A percentile compares a stretch with the other conserved stretches of the same genome.
Evolutionary conservation across 2,329 filamentous ascomycete genomes (phyloP).

Genomic region (Colletotrichum scovillei): DNA sequence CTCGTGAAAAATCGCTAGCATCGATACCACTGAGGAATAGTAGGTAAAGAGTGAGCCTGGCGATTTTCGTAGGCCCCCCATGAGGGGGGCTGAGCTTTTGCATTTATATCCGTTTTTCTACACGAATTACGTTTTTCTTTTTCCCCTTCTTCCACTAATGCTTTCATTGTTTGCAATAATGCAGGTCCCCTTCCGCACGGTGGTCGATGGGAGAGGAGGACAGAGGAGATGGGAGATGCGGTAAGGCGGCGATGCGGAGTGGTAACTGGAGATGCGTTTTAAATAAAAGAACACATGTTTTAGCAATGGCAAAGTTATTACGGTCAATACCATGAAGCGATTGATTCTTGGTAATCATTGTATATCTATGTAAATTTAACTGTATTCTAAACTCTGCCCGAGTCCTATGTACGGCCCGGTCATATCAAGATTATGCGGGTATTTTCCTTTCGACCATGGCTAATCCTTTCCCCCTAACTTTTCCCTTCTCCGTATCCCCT

Average conservation of each 20-base stretch:
- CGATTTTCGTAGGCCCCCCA: too few species aligned
- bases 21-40: too few species aligned
- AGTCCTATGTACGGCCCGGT: not conserved
- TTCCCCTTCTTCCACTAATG: too few species aligned
- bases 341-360: not conserved
- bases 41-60: too few species aligned
- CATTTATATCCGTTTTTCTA: too few species aligned
- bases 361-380: not conserved
- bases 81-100: too few species aligned
- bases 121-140: too few species aligned
- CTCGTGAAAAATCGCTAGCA: too few species aligned
- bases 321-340: not conserved
- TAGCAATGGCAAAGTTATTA: not conserved
- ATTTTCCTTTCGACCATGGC: not conserved
- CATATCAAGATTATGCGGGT: not conserved
- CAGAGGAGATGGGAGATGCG: not conserved
- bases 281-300: too few species aligned
- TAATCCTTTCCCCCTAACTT: not conserved
- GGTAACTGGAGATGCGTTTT: conserved; percentile 15
- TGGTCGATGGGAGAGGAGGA: conserved; percentile 52
- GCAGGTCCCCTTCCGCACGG: too few species aligned
- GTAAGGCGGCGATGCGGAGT: not conserved
- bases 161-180: too few species aligned
- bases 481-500: not conserved
- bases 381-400: not conserved